Evolutionary conservation across 2,329 filamentous ascomycete species (phyloP).

Genomic region (Ophiocordyceps robertsii): DNA sequence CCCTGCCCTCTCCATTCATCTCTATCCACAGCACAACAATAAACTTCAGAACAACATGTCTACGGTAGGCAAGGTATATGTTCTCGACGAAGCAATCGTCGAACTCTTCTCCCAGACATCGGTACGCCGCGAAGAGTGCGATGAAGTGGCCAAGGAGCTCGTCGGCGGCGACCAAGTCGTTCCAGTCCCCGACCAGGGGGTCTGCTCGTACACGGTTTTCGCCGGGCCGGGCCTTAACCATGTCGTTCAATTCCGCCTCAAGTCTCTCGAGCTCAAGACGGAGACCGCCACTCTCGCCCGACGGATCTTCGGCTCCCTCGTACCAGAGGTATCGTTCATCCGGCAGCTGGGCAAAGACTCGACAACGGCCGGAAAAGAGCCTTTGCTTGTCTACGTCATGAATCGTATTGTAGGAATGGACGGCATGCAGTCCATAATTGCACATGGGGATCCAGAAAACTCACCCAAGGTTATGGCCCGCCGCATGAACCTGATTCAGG

Average conservation of each 20-base stretch:
- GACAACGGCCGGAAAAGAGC: conserved; percentile 13
- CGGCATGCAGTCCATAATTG: conserved; percentile 22
- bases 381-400: conserved; percentile 23
- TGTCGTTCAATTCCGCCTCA: conserved; percentile 24
- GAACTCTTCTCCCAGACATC: conserved; percentile 14
- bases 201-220: conserved; percentile 26
- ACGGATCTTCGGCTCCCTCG: conserved; percentile 17
- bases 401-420: conserved; percentile 18
- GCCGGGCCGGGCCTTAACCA: conserved; percentile 17
- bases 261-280: conserved; percentile 14
- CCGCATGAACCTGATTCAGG: conserved; percentile 19
- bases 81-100: conserved; percentile 10
- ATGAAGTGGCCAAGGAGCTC: conserved; percentile 13
- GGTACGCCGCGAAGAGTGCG: conserved; percentile 6
- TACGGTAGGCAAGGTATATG: conserved; percentile 4
- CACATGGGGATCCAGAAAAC: conserved; percentile 18
- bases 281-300: conserved; percentile 16
- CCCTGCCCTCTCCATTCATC: no score
- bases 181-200: conserved; percentile 20
- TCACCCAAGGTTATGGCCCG: conserved; percentile 16
- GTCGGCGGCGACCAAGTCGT: conserved; percentile 13
- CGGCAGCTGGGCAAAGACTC: conserved; percentile 12
- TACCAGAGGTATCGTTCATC: conserved; percentile 12
- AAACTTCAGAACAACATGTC: neutral
- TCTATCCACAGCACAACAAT: no score